phyloP scores from a whole-genome alignment of 177 flowering plant genomes.

The Vitis hybrid region DNA sequence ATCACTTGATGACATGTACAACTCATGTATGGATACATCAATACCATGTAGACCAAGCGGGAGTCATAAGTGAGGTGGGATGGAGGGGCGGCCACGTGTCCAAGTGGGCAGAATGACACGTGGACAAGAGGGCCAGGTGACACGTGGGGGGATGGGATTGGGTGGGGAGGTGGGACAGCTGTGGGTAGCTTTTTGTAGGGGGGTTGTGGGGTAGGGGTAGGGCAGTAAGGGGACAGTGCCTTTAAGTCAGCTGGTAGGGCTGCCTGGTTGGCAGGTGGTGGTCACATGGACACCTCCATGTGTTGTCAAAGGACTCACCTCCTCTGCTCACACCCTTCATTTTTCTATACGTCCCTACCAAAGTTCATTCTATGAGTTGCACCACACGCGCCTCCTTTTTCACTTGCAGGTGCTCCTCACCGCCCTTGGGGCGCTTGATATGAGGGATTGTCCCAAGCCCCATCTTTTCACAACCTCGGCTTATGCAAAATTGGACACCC shows the following conservation, averaged over 20 bases:
- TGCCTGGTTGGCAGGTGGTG: slow-evolving; percentile 47
- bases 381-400: not conserved
- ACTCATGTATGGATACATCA: not conserved
- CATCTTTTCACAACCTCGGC: slow-evolving; percentile 13
- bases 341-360: no score
- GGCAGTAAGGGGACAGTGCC: slow-evolving; percentile 27
- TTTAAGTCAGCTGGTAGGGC: slow-evolving; percentile 23
- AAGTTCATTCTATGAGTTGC: no score
- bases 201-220: not conserved
- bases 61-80: no score
- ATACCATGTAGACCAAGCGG: no score
- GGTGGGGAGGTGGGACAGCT: slow-evolving; percentile 8
- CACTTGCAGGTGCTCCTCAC: not conserved
- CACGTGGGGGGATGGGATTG: slow-evolving; percentile 14
- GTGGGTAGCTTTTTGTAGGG: slow-evolving; percentile 6
- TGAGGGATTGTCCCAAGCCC: not conserved
- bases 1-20: not conserved
- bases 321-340: no score
- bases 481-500: slow-evolving; percentile 9
- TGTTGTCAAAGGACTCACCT: slow-evolving; percentile 16
- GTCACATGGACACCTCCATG: slow-evolving; percentile 30
- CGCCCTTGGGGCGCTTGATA: not conserved
- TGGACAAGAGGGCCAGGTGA: not conserved
- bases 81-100: no score
- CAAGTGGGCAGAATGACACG: not conserved